A percentile compares a stretch with the other conserved stretches of the same genome.
These are phyloP conservation scores for Lepiota brunneoincarnata DNA, from an alignment of 768 basidiomycete species.

Conservation along the genomic window DNA sequence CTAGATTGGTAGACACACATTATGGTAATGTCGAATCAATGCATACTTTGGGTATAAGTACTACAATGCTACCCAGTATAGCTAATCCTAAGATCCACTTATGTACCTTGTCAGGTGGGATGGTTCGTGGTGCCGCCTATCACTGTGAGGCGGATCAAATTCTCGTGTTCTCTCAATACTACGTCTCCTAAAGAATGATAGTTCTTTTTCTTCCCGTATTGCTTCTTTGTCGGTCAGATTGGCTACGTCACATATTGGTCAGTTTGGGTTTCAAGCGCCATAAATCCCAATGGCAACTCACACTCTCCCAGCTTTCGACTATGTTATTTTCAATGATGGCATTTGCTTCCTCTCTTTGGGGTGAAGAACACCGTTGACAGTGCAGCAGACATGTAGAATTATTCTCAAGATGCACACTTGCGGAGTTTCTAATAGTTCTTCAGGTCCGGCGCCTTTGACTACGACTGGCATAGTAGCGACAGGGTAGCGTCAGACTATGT, in stretches of 20 bases:
- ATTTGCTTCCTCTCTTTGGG: background rate
- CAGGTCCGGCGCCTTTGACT: background rate
- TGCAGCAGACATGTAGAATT: background rate
- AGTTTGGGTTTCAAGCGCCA: background rate
- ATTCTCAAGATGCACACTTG: background rate
- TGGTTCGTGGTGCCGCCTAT: background rate
- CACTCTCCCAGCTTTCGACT: background rate
- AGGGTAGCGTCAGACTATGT: too few relatives aligned
- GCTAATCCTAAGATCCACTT: background rate
- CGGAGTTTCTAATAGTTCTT: background rate
- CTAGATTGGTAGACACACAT: background rate
- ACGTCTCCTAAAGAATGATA: background rate
- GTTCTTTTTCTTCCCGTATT: background rate
- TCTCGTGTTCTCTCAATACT: background rate
- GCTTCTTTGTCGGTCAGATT: background rate
- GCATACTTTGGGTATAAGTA: conserved; percentile 3
- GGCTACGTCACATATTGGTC: background rate
- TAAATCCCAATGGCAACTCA: background rate
- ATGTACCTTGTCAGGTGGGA: background rate
- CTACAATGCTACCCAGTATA: background rate
- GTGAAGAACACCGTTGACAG: background rate
- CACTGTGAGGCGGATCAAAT: background rate
- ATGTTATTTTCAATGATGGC: background rate
- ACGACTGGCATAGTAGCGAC: background rate
- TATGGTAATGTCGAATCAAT: background rate